Evolutionary conservation across 2,329 filamentous ascomycete genomes (phyloP), one percentile per base, ranked within the genome.

Genomic region (Anisogramma anomala): DNA sequence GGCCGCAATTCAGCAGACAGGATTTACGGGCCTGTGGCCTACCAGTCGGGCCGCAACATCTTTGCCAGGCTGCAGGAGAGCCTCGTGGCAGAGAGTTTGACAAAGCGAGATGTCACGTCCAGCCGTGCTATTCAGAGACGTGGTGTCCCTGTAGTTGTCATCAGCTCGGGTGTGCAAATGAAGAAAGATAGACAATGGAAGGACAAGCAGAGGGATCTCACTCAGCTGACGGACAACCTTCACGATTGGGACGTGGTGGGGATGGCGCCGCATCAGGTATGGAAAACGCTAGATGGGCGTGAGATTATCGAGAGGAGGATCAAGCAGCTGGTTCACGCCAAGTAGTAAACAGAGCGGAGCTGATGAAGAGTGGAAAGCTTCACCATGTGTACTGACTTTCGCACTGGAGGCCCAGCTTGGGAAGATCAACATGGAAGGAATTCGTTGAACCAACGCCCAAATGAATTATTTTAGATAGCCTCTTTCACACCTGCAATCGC

Each of bases 21-120:
- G 8, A 78, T 94, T 9, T 93, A 83, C 60, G 91, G 91, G 10
- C 72, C 77, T 33, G 77, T 79, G 4, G 77, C 86, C 0, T 82
- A 86, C 55, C 85, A 94, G 60, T 72, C 71, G 18, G 84, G 84
- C 47, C 93, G 88, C 58, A 81, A 76, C 58, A 81, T 95, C 59
- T 94, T 93, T 58, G 83, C 87, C 4, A 84, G 88, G 61, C 69
- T 98, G 42, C 91, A 98, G 62, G 91, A 98, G 65, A 89, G 82
- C 49, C 69, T 96, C 1, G 86, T 95, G 23, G 88, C 88, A 0
- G 74, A 79, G 49, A 85, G 84, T 1, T 76, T 96, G 50, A 86
- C 86, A 11, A 82, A 79, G 58, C 84, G 84, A 25, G 91, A 98
- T 54, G 78, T 94, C 14, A 67, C 72, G 33, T 83, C 79, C 45